phyloP scores from a whole-genome alignment of 1,284 basidiomycete genomes.

The Boletellus dicymbophilus region DNA sequence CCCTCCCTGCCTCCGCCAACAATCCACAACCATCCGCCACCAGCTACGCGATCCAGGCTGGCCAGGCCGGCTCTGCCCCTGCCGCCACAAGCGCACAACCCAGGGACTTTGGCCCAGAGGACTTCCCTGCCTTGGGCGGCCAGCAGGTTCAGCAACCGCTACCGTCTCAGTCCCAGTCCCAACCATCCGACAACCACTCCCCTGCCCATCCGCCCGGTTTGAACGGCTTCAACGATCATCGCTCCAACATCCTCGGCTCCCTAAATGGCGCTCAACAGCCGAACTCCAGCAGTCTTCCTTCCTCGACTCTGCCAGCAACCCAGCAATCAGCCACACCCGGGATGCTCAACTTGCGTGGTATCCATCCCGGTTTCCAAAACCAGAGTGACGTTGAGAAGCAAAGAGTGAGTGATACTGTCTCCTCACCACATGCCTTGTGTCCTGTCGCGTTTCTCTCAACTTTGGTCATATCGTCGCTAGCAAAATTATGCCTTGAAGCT shows the following conservation, averaged over 20 bases:
- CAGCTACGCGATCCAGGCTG: slow-evolving; percentile 78
- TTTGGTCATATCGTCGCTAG: slow-evolving; percentile 28
- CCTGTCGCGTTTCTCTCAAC: slow-evolving; percentile 3
- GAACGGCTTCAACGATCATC: slow-evolving; percentile 64
- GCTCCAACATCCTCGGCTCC: slow-evolving; percentile 55
- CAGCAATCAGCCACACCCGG: slow-evolving; percentile 58
- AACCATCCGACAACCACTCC: slow-evolving; percentile 40
- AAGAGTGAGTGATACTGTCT: slow-evolving; percentile 67
- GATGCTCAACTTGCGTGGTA: slow-evolving; percentile 64
- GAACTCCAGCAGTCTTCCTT: slow-evolving; percentile 15
- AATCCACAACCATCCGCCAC: slow-evolving; percentile 38
- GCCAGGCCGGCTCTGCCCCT: slow-evolving; percentile 51
- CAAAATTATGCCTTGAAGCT: slow-evolving; percentile 63
- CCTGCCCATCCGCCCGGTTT: slow-evolving; percentile 65
- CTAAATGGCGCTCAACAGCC: slow-evolving; percentile 38
- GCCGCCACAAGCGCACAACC: slow-evolving; percentile 43
- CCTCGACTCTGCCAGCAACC: slow-evolving; percentile 23
- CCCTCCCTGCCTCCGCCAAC: slow-evolving; percentile 35
- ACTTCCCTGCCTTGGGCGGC: slow-evolving; percentile 81
- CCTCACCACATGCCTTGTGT: too few relatives aligned
- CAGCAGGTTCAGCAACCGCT: slow-evolving; percentile 37
- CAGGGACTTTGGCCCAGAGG: slow-evolving; percentile 77
- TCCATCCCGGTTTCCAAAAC: slow-evolving; percentile 59
- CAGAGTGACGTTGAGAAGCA: slow-evolving; percentile 64
- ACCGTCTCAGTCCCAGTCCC: slow-evolving; percentile 33